These are phyloP conservation scores for Sanghuangporus baumii DNA, from an alignment of 1,284 basidiomycete species.

Conservation along the genomic window DNA sequence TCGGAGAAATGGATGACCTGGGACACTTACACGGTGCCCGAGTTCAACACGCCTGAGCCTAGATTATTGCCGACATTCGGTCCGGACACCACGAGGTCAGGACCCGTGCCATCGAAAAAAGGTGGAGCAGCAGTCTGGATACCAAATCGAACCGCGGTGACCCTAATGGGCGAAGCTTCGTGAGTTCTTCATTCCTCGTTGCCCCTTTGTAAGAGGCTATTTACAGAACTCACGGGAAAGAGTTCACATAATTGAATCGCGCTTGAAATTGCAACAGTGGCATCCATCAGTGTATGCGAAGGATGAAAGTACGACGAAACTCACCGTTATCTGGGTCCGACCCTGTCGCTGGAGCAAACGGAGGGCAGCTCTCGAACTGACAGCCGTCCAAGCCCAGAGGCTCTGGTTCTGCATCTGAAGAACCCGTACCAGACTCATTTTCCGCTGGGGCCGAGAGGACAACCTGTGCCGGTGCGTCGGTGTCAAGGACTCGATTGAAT, in stretches of 20 bases:
- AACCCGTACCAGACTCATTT: conserved; percentile 39
- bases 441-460: conserved; percentile 38
- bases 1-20: neutral
- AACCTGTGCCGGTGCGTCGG: conserved; percentile 24
- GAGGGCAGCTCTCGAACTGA: conserved; percentile 37
- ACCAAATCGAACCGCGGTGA: conserved; percentile 41
- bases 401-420: conserved; percentile 27
- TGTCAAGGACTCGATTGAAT: neutral
- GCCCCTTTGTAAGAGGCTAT: too few species aligned
- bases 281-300: neutral
- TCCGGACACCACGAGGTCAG: conserved; percentile 48
- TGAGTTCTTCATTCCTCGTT: neutral
- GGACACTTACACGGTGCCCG: conserved; percentile 43
- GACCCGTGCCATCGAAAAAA: conserved; percentile 34
- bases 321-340: conserved; percentile 37
- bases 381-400: conserved; percentile 30
- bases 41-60: conserved; percentile 29
- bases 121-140: conserved; percentile 44
- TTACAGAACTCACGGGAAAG: conserved; percentile 14
- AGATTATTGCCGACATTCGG: conserved; percentile 45
- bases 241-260: conserved; percentile 18
- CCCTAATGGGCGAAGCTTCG: conserved; percentile 22
- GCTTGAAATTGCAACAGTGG: conserved; percentile 11
- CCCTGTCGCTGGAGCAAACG: conserved; percentile 38
- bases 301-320: conserved; percentile 18